phyloP scores from a whole-genome alignment of 169 alveolate species.

The Hammondia hammondi region DNA sequence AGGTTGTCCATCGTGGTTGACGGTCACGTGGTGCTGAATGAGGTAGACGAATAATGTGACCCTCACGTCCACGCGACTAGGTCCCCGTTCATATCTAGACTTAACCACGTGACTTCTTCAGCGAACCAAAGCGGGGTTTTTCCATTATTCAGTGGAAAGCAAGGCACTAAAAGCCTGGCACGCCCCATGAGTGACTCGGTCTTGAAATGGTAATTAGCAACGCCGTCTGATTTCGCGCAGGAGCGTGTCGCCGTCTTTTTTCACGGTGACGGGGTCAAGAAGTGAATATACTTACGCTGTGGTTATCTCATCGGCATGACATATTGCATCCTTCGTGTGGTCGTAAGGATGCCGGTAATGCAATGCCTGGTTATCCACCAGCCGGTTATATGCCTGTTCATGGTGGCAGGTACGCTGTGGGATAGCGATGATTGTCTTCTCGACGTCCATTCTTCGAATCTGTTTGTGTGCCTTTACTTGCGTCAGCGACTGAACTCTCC shows the following conservation, averaged over 20 bases:
- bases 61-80: too few relatives aligned
- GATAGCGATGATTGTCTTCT: background rate
- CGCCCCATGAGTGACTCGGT: too few relatives aligned
- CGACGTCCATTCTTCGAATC: background rate
- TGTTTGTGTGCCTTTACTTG: background rate
- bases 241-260: background rate
- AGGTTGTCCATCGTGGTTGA: too few relatives aligned
- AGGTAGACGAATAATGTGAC: too few relatives aligned
- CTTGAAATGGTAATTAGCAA: too few relatives aligned
- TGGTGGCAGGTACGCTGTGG: background rate
- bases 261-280: background rate
- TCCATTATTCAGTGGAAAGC: too few relatives aligned
- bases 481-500: background rate
- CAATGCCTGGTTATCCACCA: background rate
- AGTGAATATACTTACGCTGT: background rate
- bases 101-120: too few relatives aligned
- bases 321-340: background rate
- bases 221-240: too few relatives aligned
- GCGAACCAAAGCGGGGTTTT: too few relatives aligned
- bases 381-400: constrained; percentile 20
- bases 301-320: constrained; percentile 5
- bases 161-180: too few relatives aligned
- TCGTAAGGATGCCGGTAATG: constrained; percentile 29
- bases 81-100: too few relatives aligned
- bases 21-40: too few relatives aligned